A percentile compares a stretch with the other conserved stretches of the same genome.
phyloP scores from a whole-genome alignment of 108 stramenopile species.

The Fragilariopsis cylindrus region DNA sequence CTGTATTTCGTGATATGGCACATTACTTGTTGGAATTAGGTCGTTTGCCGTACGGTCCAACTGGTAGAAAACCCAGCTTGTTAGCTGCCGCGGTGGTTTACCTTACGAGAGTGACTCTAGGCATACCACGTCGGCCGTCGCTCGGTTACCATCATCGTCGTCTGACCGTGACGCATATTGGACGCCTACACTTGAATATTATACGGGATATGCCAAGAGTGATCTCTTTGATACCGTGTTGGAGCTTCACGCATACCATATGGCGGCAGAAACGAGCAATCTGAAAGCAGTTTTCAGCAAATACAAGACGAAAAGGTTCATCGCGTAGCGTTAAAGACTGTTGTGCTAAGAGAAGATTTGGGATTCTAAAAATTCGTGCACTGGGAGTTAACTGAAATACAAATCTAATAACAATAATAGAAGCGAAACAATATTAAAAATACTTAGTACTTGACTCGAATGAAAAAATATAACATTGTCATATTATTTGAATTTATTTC shows the following conservation, averaged over 20 bases:
- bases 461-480: not conserved
- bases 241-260: constrained; percentile 50
- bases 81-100: constrained; percentile 82
- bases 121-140: constrained; percentile 37
- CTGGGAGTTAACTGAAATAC: no score
- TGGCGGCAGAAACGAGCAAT: constrained; percentile 41
- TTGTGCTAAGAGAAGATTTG: constrained; percentile 20
- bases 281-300: constrained; percentile 55
- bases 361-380: constrained; percentile 19
- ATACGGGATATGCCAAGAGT: constrained; percentile 56
- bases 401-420: no score
- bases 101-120: constrained; percentile 71
- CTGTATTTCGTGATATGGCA: constrained; percentile 51
- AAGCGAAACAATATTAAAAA: no score
- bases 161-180: constrained; percentile 25
- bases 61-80: constrained; percentile 48
- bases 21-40: constrained; percentile 75
- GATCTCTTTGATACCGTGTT: constrained; percentile 57
- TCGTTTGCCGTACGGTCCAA: constrained; percentile 63
- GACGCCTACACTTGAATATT: constrained; percentile 64
- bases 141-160: not conserved
- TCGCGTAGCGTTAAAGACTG: constrained; percentile 54
- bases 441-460: no score
- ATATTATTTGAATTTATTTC: no score
- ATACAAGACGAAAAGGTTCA: constrained; percentile 40